Evolutionary conservation across 2,329 filamentous ascomycete genomes (phyloP).

Genomic region (Lachnellula suecica): DNA sequence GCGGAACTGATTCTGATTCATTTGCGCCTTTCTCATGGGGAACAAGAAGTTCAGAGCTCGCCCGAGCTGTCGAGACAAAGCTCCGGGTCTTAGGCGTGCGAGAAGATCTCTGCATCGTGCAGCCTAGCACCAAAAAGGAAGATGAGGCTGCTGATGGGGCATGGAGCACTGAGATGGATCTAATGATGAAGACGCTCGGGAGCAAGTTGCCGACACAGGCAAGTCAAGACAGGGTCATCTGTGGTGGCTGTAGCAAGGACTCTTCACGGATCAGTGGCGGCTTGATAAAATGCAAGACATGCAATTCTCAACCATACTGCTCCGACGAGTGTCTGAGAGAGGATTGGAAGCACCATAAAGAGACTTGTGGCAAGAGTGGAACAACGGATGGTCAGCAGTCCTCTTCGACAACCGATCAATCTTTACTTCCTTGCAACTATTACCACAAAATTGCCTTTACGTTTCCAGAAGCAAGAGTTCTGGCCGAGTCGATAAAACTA

Average conservation of each 20-base stretch:
- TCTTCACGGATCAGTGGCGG: not conserved
- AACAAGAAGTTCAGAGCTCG: not conserved
- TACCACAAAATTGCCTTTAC: slow-evolving; percentile 10
- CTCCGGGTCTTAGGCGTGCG: slow-evolving; percentile 1
- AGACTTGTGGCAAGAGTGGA: slow-evolving; percentile 14
- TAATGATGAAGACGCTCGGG: not conserved
- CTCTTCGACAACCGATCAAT: not conserved
- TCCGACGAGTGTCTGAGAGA: slow-evolving; percentile 24
- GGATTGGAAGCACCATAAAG: slow-evolving; percentile 28
- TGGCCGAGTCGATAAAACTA: not conserved
- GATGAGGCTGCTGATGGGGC: not conserved
- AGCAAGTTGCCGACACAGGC: not conserved
- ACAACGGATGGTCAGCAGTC: not conserved
- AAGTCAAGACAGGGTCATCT: not conserved
- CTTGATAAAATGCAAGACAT: slow-evolving; percentile 3
- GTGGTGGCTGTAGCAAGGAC: slow-evolving; percentile 6
- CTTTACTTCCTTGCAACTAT: slow-evolving; percentile 3
- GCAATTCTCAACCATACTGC: slow-evolving; percentile 22
- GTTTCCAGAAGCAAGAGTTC: not conserved
- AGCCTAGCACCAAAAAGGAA: not conserved
- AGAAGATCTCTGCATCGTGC: slow-evolving; percentile 1
- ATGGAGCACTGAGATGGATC: not conserved
- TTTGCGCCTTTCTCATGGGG: slow-evolving; percentile 4
- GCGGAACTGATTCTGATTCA: not conserved
- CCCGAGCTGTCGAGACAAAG: not conserved